These are phyloP conservation scores for Cryptosporidium parvum DNA, from an alignment of 169 alveolate species.

Conservation along the genomic window DNA sequence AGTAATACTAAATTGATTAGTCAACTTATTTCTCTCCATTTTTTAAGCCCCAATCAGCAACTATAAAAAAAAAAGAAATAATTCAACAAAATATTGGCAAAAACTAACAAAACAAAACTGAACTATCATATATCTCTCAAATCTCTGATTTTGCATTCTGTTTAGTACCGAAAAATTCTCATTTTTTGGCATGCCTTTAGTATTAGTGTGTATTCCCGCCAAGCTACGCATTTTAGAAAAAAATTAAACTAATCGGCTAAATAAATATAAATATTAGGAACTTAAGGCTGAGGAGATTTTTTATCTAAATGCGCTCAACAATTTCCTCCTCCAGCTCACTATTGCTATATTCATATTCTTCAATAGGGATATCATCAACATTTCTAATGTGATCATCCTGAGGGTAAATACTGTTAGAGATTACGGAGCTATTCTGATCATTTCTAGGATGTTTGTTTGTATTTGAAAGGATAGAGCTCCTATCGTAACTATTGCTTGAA, in stretches of 20 bases:
- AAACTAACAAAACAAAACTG: too few relatives aligned
- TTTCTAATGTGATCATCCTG: constrained; percentile 30
- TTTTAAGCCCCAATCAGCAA: too few relatives aligned
- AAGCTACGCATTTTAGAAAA: not conserved
- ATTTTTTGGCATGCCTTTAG: not conserved
- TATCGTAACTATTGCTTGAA: not conserved
- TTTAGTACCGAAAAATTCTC: not conserved
- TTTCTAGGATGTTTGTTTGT: constrained; percentile 11
- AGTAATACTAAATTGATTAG: not conserved
- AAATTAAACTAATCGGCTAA: not conserved
- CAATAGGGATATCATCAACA: constrained; percentile 41
- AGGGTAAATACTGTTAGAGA: constrained; percentile 9
- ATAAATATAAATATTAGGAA: not conserved
- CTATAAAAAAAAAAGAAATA: not conserved
- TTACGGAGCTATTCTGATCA: constrained; percentile 10
- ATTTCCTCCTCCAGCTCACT: constrained; percentile 69
- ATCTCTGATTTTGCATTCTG: not conserved
- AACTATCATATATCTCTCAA: not conserved
- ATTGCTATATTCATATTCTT: constrained; percentile 59
- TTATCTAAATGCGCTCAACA: constrained; percentile 30
- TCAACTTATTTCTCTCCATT: not conserved
- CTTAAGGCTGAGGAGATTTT: not conserved
- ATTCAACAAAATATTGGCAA: too few relatives aligned
- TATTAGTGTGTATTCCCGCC: not conserved
- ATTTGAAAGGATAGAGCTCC: constrained; percentile 24